Percentiles rank a stretch among this genome's conserved stretches.
phyloP scores from a whole-genome alignment of 331 rosid species.

The Stylosanthes scabra region DNA sequence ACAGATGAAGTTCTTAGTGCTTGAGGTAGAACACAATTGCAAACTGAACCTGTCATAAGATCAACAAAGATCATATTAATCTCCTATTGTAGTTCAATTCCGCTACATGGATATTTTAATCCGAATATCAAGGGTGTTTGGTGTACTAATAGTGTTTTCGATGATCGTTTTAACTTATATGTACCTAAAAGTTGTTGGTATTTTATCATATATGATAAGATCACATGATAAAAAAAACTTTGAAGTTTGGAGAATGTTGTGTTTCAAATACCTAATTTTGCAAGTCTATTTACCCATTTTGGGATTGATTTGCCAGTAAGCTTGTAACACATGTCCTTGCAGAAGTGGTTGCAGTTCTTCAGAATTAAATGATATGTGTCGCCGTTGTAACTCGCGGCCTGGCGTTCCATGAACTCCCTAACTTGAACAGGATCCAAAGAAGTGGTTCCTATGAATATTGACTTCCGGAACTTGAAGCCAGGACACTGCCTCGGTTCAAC shows the following conservation, averaged over 20 bases:
- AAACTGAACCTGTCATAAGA: slow-evolving; percentile 74
- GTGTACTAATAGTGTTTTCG: no score
- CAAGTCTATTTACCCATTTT: slow-evolving; percentile 96
- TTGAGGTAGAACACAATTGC: slow-evolving; percentile 90
- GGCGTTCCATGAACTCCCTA: slow-evolving; percentile 93
- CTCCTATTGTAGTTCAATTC: neutral
- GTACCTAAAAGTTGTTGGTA: neutral
- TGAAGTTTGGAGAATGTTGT: slow-evolving; percentile 22
- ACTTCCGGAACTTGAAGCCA: slow-evolving; percentile 92
- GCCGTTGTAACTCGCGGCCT: slow-evolving; percentile 76
- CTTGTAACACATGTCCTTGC: slow-evolving; percentile 89
- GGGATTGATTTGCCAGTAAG: slow-evolving; percentile 95
- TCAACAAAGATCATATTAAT: slow-evolving; percentile 15
- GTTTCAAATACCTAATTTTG: slow-evolving; percentile 74
- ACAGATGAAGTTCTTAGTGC: slow-evolving; percentile 79
- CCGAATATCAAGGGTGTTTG: no score
- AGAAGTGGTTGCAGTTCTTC: slow-evolving; percentile 98
- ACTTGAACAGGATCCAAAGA: slow-evolving; percentile 74
- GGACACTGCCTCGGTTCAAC: slow-evolving; percentile 99
- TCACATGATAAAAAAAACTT: slow-evolving; percentile 2
- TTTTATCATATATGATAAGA: neutral
- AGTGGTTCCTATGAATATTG: slow-evolving; percentile 91
- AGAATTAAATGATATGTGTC: slow-evolving; percentile 91
- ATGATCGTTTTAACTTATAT: neutral
- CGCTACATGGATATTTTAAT: no score